Base-by-base conservation (phyloP, 805 yeast species). In the Torulaspora microellipsoides region DNA sequence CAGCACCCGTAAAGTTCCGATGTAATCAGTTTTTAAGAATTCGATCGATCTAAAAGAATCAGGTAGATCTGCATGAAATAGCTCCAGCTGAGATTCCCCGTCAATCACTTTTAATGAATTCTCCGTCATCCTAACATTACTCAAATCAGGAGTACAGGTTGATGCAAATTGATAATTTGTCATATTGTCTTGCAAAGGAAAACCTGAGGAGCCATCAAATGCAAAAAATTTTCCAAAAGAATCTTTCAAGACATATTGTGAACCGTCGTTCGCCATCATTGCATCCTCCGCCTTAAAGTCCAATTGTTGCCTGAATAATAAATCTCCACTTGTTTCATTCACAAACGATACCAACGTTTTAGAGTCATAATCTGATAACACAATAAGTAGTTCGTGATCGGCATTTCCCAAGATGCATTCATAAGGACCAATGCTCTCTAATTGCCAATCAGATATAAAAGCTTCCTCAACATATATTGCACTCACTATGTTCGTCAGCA, bases 371-470 rank as follows among this genome's bases (percentile, higher is more conserved):
- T 56, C 51, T 2, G 70, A 59, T 3, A 69, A 34, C 6, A 68
- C 44, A 14, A 64, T 46, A 15, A 65, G 34, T 11, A 47, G 45
- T 1, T 53, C 47, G 11, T 52, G 39, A n/a, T 37, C 20, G 7
- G 27, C 38, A 36, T 46, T 53, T 12, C 45, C 46, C 1, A 52
- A 17, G n/a, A 58, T 53, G 43, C 64, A 55, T 14, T 52, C 42
- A 36, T 73, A 64, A 6, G 56, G 51, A 0, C 82, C 82, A 25
- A 75, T 59, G 38, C 69, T 71, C 27, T 65, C 66, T 8, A 69
- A 58, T 36, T 77, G 72, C 82, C 83, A 80, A 52, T 81, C 86
- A 28, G 66, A 66, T 13, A 61, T 60, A 55, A 73, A 77, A 0
- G 81, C 80, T 47, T 78, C 81, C 41, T 78, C 83, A 20, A 70